Conservation (phyloP, 345 rosid genomes). For the Populus tremula region DNA sequence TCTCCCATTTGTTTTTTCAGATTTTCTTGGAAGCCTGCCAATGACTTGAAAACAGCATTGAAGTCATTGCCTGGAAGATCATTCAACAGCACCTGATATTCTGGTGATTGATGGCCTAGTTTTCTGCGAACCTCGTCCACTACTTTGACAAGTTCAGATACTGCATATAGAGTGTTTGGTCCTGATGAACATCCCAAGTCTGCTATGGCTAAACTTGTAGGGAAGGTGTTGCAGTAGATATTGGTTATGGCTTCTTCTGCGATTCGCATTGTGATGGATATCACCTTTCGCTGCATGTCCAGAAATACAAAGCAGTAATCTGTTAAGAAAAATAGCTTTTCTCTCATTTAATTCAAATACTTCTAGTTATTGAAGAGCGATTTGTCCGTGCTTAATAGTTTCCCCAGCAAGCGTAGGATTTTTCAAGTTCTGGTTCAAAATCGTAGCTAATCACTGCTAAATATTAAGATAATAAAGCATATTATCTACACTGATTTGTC, state of each 20-base stretch:
- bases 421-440: too few relatives aligned
- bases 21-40: slow-evolving; percentile 25
- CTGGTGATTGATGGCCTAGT: slow-evolving; percentile 25
- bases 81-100: slow-evolving; percentile 46
- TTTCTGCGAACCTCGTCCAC: slow-evolving; percentile 23
- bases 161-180: slow-evolving; percentile 51
- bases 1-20: slow-evolving; percentile 16
- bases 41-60: slow-evolving; percentile 43
- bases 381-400: too few relatives aligned
- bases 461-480: too few relatives aligned
- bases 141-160: slow-evolving; percentile 30
- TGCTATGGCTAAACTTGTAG: slow-evolving; percentile 53
- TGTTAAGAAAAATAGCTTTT: too few relatives aligned
- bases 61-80: slow-evolving; percentile 55
- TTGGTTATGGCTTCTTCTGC: slow-evolving; percentile 40
- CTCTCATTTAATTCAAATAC: too few relatives aligned
- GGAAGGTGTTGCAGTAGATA: slow-evolving; percentile 28
- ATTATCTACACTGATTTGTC: too few relatives aligned
- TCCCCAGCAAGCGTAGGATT: too few relatives aligned
- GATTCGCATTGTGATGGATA: slow-evolving; percentile 43
- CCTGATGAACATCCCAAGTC: slow-evolving; percentile 93
- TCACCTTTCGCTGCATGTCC: slow-evolving; percentile 36
- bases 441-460: too few relatives aligned
- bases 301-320: too few relatives aligned
- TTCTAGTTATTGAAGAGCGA: too few relatives aligned